Percentiles rank a stretch among this genome's conserved stretches.
These are phyloP conservation scores for Cladosporium colombiae DNA, from an alignment of 2,329 filamentous ascomycete genomes.

Conservation along the genomic window DNA sequence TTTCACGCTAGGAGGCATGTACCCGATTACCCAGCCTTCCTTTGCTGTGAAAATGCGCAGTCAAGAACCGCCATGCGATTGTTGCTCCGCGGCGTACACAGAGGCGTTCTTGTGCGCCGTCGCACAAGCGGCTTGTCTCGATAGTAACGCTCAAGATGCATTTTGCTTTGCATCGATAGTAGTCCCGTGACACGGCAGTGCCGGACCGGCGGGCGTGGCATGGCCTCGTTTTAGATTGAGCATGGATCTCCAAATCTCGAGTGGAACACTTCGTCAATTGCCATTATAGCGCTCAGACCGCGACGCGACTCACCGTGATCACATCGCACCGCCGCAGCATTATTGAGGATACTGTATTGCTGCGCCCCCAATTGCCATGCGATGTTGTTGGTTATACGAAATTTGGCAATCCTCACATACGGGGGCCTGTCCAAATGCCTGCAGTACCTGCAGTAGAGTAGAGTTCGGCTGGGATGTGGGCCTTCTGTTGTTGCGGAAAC, in stretches of 20 bases:
- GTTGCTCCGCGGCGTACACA: not conserved
- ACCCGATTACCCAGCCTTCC: constrained; percentile 12
- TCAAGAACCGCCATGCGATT: not conserved
- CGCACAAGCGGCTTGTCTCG: not conserved
- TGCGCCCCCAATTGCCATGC: not conserved
- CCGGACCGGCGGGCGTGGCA: constrained; percentile 1
- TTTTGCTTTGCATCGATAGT: not conserved
- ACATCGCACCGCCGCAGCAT: not conserved
- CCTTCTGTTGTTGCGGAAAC: not conserved
- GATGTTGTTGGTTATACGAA: not conserved
- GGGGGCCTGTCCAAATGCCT: not conserved
- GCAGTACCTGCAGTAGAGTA: constrained; percentile 9
- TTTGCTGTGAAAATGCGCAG: not conserved
- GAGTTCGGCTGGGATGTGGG: constrained; percentile 1
- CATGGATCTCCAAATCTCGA: not conserved
- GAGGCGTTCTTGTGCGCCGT: not conserved
- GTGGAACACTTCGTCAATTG: not conserved
- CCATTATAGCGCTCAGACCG: not conserved
- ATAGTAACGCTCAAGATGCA: not conserved
- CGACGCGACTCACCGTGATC: constrained; percentile 5
- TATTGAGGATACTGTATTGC: not conserved
- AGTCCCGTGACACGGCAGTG: not conserved
- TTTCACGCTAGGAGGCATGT: not conserved
- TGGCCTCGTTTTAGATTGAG: constrained; percentile 10
- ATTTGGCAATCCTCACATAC: not conserved